These are phyloP conservation scores for Candolleomyces eurysporus DNA, from an alignment of 768 basidiomycete genomes.

Conservation along the genomic window DNA sequence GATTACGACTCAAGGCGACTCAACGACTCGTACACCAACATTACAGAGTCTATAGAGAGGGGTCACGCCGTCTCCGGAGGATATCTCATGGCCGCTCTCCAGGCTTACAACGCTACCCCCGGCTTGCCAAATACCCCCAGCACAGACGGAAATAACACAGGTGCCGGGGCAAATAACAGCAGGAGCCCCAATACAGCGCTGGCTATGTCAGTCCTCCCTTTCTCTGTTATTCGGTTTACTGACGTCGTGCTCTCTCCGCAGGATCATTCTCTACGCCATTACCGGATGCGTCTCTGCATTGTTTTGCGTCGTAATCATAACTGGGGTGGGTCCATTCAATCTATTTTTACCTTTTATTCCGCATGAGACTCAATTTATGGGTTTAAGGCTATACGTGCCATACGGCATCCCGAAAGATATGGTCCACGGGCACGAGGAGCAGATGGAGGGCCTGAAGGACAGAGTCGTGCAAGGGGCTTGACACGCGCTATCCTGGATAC, in stretches of 20 bases:
- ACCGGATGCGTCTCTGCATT: slow-evolving; percentile 85
- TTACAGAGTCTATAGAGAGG: slow-evolving; percentile 43
- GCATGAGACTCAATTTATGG: slow-evolving; percentile 7
- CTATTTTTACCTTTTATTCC: not conserved
- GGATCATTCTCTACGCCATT: slow-evolving; percentile 85
- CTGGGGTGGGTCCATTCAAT: slow-evolving; percentile 57
- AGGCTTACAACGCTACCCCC: slow-evolving; percentile 59
- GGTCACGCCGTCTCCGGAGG: slow-evolving; percentile 46
- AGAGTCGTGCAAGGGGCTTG: slow-evolving; percentile 79
- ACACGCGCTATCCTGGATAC: slow-evolving; percentile 94
- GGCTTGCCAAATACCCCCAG: not conserved
- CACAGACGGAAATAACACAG: not conserved
- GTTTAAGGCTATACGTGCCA: slow-evolving; percentile 69
- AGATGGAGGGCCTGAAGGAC: slow-evolving; percentile 25
- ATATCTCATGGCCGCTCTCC: slow-evolving; percentile 71
- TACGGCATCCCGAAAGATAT: slow-evolving; percentile 89
- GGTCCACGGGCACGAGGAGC: slow-evolving; percentile 60
- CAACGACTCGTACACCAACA: slow-evolving; percentile 46
- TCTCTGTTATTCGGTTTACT: slow-evolving; percentile 5
- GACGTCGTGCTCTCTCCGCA: slow-evolving; percentile 19
- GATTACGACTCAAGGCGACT: slow-evolving; percentile 62
- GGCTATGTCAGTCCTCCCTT: slow-evolving; percentile 60
- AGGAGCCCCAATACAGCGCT: slow-evolving; percentile 48
- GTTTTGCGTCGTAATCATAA: slow-evolving; percentile 82
- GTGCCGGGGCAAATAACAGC: not conserved